Evolutionary conservation across 331 rosid genomes (phyloP), one percentile per base, ranked within the genome.

Genomic region (Prunus yedoensis): DNA sequence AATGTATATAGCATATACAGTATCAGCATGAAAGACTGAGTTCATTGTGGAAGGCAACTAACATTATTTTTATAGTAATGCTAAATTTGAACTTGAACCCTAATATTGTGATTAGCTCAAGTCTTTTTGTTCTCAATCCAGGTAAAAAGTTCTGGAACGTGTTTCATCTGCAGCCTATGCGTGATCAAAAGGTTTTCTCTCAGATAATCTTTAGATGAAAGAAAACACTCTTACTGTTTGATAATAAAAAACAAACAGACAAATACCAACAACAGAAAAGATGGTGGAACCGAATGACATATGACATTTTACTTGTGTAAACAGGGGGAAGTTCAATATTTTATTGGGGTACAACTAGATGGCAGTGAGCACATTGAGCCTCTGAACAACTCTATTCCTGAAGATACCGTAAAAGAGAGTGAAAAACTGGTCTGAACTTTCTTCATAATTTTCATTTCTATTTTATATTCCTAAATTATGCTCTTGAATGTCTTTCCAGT

Each of bases 81-180:
- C 41, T 6, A 35, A 35, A 35, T 35, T 35, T 35, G 41, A 35
- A 35, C 41, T 35, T 35, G 9, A 35, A 35, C 9, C 41, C 41
- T 35, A 35, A 35, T 35, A 35, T 32, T 68, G 35, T 83, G 43
- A 32, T 68, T 38, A 78, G 28, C 74, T 78, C 28, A 41, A 41
- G 56, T 77, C 27, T 32, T 74, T 80, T 71, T 81, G 53, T 47
- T 25, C 71, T 73, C 35, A 41, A 83, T 50, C 17, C 89, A 94
- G 99, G 99, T 38, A 92, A 94, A 74, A 94, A 92, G 86, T 94
- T 94, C 82, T 94, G 99, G 99, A 94, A 94, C 77, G 71, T 94
- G 74, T 94, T 94, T 83, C 99, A 94, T 83, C 85, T 94, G 70
- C 99, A 94, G 85, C 97, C 99, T 43, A 94, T 94, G 99, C 97